Evolutionary conservation across 371 early-diverging fungal genomes (phyloP).

Genomic region (Syncephalastrum monosporum): DNA sequence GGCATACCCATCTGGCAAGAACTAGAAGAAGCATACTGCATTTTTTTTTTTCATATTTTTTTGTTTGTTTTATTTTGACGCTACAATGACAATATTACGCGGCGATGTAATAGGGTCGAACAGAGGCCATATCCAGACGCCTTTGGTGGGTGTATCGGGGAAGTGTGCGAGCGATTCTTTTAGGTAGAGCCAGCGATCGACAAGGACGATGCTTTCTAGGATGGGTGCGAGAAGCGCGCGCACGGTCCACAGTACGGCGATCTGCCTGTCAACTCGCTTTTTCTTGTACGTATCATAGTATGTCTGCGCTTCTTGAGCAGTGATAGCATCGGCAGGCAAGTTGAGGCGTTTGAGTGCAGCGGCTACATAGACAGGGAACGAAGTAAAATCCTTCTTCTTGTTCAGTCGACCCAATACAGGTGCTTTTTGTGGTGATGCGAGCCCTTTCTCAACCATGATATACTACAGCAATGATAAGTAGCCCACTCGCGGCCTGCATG

Average conservation of each 20-base stretch:
- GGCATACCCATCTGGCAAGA: conserved; percentile 5
- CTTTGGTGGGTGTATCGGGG: conserved; percentile 19
- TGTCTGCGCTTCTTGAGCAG: conserved; percentile 38
- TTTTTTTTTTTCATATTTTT: neutral
- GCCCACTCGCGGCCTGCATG: neutral
- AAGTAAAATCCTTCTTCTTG: conserved; percentile 38
- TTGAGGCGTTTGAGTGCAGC: conserved; percentile 42
- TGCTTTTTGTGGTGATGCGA: conserved; percentile 45
- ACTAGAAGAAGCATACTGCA: neutral
- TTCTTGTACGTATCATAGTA: conserved; percentile 34
- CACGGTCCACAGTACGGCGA: conserved; percentile 79
- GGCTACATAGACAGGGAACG: conserved; percentile 31
- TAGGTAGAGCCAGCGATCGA: conserved; percentile 73
- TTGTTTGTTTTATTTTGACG: conserved; percentile 29
- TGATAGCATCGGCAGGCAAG: conserved; percentile 37
- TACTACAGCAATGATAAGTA: conserved; percentile 13
- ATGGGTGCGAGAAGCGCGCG: conserved; percentile 69
- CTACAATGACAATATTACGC: conserved; percentile 45
- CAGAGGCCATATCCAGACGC: conserved; percentile 45
- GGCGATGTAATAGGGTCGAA: conserved; percentile 45
- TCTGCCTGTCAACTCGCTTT: conserved; percentile 49
- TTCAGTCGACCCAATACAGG: conserved; percentile 62
- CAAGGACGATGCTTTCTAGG: conserved; percentile 73
- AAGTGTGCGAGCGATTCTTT: conserved; percentile 35
- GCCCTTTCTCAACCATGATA: conserved; percentile 55